Evolutionary conservation across 805 yeast genomes (phyloP).

Genomic region (Candida silvatica): DNA sequence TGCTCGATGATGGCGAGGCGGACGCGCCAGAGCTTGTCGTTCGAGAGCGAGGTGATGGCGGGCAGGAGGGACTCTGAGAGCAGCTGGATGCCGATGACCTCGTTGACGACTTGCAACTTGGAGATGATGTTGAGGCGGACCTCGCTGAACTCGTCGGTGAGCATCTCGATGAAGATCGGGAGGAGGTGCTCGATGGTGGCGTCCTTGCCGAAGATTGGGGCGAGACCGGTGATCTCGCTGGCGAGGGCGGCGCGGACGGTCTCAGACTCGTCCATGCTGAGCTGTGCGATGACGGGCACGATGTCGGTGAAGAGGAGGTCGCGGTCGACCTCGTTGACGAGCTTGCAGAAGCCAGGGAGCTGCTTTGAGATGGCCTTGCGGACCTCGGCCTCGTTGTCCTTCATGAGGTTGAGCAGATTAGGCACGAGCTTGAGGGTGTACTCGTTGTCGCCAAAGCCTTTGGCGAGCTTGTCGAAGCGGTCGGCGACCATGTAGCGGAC

Average conservation of each 20-base stretch:
- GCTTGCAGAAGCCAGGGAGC: slow-evolving; percentile 62
- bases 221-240: slow-evolving; percentile 74
- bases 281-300: slow-evolving; percentile 73
- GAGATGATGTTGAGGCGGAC: slow-evolving; percentile 92
- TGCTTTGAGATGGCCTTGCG: slow-evolving; percentile 92
- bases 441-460: slow-evolving; percentile 49
- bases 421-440: slow-evolving; percentile 54
- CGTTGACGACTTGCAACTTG: slow-evolving; percentile 84
- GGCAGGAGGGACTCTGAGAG: slow-evolving; percentile 85
- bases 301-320: slow-evolving; percentile 57
- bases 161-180: slow-evolving; percentile 87
- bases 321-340: slow-evolving; percentile 32
- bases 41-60: slow-evolving; percentile 92
- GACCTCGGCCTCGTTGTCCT: slow-evolving; percentile 94
- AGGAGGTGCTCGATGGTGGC: slow-evolving; percentile 72
- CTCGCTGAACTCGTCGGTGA: slow-evolving; percentile 94
- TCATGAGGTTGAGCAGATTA: slow-evolving; percentile 69
- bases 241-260: slow-evolving; percentile 92
- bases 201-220: slow-evolving; percentile 80
- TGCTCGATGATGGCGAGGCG: slow-evolving; percentile 94
- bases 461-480: slow-evolving; percentile 67
- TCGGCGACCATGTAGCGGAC: slow-evolving; percentile 99
- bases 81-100: slow-evolving; percentile 85
- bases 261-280: slow-evolving; percentile 88
- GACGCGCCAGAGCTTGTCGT: slow-evolving; percentile 96